These are phyloP conservation scores for Verticillium nubilum DNA, from an alignment of 2,329 filamentous ascomycete genomes.

Conservation along the genomic window DNA sequence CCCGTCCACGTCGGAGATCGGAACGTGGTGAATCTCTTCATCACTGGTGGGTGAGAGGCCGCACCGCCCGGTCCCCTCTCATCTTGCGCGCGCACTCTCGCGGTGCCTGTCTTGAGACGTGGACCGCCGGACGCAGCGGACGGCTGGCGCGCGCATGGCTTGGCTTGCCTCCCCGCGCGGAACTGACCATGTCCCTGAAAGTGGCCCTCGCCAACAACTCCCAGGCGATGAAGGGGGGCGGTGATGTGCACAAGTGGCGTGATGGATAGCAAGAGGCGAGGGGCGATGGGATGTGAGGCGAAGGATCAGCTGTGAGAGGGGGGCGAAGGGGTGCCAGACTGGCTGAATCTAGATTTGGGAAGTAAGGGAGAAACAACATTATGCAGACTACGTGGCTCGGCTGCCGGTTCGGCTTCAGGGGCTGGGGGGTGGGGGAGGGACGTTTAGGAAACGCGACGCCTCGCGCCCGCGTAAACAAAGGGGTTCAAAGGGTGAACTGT, in stretches of 20 bases:
- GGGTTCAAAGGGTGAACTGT: neutral
- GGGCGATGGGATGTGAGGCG: neutral
- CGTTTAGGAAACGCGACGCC: no score
- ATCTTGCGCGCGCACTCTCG: neutral
- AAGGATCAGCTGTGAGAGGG: neutral
- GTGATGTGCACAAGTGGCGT: neutral
- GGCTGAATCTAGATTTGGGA: neutral
- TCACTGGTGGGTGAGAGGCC: neutral
- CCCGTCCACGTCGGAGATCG: neutral
- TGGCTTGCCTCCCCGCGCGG: neutral
- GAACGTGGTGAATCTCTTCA: neutral
- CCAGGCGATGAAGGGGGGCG: neutral
- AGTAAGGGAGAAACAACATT: slow-evolving; percentile 1
- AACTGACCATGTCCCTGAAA: neutral
- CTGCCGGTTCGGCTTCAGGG: neutral
- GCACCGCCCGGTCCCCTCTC: neutral
- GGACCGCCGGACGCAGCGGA: neutral
- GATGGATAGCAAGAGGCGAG: neutral
- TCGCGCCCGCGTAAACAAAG: neutral
- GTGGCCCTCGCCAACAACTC: neutral
- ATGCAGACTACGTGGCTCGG: neutral
- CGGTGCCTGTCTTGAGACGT: neutral
- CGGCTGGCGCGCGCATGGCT: neutral
- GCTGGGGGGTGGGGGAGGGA: neutral
- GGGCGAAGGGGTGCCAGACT: neutral